Conservation (phyloP, 148 eudicot species). For the Amaranthus hypochondriacus region DNA sequence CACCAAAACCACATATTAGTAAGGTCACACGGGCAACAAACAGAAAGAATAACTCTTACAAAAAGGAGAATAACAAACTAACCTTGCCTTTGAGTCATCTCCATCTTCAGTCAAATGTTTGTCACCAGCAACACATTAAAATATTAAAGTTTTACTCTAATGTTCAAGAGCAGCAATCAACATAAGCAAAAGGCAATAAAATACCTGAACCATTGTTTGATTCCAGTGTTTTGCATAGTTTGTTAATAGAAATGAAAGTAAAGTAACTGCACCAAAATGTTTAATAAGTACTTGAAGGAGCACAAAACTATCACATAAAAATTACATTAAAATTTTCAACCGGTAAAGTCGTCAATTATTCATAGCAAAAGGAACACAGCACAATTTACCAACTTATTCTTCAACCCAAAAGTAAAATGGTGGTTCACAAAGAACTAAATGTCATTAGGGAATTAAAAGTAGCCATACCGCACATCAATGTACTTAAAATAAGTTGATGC, state of each 20-base stretch:
- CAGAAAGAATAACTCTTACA: conserved; percentile 2
- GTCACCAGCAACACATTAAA: conserved; percentile 25
- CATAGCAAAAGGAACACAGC: neutral
- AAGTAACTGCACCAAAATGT: conserved; percentile 45
- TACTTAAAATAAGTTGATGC: conserved; percentile 71
- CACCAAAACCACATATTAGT: too few species aligned
- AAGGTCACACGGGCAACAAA: neutral
- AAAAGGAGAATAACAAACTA: conserved; percentile 21
- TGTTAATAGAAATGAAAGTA: conserved; percentile 59
- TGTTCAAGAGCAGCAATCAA: neutral
- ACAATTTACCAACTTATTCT: neutral
- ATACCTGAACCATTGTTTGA: conserved; percentile 41
- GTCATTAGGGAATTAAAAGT: neutral
- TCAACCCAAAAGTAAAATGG: neutral
- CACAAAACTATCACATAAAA: neutral
- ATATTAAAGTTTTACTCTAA: neutral
- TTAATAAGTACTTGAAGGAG: conserved; percentile 8
- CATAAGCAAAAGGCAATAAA: neutral
- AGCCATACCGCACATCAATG: conserved; percentile 78
- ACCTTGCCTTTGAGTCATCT: conserved; percentile 47
- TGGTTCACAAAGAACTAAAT: neutral
- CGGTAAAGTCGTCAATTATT: neutral
- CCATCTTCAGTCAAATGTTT: conserved; percentile 23
- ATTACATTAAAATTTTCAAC: neutral
- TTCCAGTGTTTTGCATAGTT: conserved; percentile 49